These are phyloP conservation scores for Xylaria sp. DNA, from an alignment of 2,329 filamentous ascomycete species.

Conservation along the genomic window DNA sequence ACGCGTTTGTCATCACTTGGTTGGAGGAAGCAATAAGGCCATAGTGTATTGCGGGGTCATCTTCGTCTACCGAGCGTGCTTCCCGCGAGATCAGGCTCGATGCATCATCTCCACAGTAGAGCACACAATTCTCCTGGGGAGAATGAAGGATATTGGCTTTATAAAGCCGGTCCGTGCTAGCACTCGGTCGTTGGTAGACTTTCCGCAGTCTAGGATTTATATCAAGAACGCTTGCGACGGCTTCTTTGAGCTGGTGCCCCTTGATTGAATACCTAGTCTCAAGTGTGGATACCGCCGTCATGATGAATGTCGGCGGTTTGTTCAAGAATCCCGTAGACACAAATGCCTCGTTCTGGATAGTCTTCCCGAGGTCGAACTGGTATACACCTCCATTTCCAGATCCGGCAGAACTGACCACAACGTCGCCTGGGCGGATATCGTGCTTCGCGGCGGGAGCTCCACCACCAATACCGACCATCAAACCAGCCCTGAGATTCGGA, in stretches of 20 bases:
- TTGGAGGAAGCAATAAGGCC: neutral
- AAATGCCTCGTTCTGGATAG: neutral
- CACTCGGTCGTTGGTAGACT: neutral
- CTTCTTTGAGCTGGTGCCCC: neutral
- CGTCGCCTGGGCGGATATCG: conserved; percentile 6
- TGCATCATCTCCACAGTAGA: neutral
- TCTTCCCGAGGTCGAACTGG: conserved; percentile 12
- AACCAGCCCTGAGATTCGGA: conserved; percentile 34
- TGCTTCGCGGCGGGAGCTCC: conserved; percentile 17
- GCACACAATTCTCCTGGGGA: neutral
- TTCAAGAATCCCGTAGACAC: neutral
- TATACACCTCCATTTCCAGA: conserved; percentile 1
- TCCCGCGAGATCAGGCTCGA: neutral
- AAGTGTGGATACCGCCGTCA: neutral
- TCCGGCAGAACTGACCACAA: conserved; percentile 3
- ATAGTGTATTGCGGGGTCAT: neutral
- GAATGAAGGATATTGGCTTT: neutral
- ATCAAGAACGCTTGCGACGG: neutral
- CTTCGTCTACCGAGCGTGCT: neutral
- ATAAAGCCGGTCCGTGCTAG: neutral
- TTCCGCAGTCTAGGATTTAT: neutral
- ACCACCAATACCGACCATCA: conserved; percentile 45
- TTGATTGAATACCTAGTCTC: neutral
- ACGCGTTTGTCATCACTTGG: neutral
- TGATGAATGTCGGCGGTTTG: neutral